Evolutionary conservation across 2,329 filamentous ascomycete genomes (phyloP).

Genomic region (Pyrenophora tritici-repentis): DNA sequence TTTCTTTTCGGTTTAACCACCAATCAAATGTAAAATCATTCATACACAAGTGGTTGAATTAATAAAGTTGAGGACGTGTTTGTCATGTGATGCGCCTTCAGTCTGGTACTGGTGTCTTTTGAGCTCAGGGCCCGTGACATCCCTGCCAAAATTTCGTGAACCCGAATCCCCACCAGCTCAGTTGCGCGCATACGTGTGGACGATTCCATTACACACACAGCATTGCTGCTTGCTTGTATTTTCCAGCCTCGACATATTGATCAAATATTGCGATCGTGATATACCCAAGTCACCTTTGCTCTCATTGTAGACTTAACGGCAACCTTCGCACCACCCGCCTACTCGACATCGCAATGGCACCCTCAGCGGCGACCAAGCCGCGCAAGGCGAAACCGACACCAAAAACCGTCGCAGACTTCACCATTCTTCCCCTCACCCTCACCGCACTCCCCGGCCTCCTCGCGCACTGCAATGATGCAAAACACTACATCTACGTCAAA

Average conservation of each 20-base stretch:
- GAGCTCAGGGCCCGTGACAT: conserved; percentile 27
- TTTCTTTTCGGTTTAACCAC: background rate
- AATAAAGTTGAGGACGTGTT: too few species aligned
- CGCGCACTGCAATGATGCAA: conserved; percentile 54
- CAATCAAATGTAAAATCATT: too few species aligned
- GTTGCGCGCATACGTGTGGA: conserved; percentile 3
- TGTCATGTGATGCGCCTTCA: too few species aligned
- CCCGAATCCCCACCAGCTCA: conserved; percentile 12
- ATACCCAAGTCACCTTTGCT: background rate
- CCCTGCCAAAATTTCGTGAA: conserved; percentile 43
- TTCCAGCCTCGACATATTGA: background rate
- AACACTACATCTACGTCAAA: conserved; percentile 86
- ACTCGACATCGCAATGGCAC: conserved; percentile 23
- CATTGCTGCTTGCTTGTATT: background rate
- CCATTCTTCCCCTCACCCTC: conserved; percentile 70
- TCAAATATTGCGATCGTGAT: background rate
- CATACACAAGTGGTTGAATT: too few species aligned
- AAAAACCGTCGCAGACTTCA: conserved; percentile 63
- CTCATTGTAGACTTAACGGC: conserved; percentile 1
- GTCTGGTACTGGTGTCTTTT: too few species aligned
- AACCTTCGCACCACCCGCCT: background rate
- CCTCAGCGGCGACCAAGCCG: conserved; percentile 19
- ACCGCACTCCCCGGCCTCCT: conserved; percentile 50
- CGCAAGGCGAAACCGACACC: conserved; percentile 26
- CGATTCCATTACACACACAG: background rate